Percentiles rank a stretch among this genome's conserved stretches.
These are phyloP conservation scores for Russula dissimulans DNA, from an alignment of 768 basidiomycete species.

Conservation along the genomic window DNA sequence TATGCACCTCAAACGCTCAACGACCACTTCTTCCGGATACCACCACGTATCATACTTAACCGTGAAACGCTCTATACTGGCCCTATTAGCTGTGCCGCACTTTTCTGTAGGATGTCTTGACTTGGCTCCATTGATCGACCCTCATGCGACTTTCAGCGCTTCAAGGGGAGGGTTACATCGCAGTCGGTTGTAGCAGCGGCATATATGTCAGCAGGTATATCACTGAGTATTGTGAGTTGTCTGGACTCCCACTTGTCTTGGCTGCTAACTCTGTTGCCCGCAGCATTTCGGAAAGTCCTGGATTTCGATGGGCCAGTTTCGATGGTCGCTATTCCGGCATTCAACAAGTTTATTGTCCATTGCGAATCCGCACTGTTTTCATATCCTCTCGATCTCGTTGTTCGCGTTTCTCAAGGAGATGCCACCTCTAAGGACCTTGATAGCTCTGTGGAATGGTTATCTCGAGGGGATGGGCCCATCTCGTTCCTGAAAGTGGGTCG, in stretches of 20 bases:
- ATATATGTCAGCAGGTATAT: background rate
- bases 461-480: background rate
- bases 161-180: background rate
- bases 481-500: background rate
- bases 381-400: background rate
- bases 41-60: background rate
- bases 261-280: background rate
- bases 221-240: background rate
- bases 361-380: background rate
- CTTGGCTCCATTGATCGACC: background rate
- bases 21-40: background rate
- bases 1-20: background rate
- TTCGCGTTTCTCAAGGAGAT: background rate
- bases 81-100: background rate
- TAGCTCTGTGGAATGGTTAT: background rate
- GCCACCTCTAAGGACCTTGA: background rate
- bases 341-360: background rate
- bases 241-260: background rate
- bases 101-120: background rate
- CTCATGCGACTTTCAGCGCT: background rate
- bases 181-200: background rate
- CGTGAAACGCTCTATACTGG: background rate
- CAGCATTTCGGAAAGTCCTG: background rate
- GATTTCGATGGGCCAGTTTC: background rate
- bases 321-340: background rate